phyloP scores from a whole-genome alignment of 2,329 filamentous ascomycete species.

The Pseudogymnoascus sp. region DNA sequence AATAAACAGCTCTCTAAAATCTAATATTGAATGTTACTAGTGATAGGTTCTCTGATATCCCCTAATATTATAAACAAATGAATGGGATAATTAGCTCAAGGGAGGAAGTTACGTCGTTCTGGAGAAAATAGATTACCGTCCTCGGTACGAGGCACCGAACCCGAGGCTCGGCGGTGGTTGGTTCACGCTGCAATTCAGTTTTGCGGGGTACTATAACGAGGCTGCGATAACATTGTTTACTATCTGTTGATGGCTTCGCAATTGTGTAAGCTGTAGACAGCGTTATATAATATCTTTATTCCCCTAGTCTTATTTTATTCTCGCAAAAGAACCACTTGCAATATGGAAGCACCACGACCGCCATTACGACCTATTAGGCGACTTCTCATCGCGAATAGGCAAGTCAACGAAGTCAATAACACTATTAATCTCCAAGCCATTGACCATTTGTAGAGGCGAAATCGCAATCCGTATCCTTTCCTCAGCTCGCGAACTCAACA shows the following conservation, averaged over 20 bases:
- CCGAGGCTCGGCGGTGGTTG: not conserved
- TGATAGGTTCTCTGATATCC: not conserved
- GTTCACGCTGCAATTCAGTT: not conserved
- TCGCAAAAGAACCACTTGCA: not conserved
- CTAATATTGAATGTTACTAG: not conserved
- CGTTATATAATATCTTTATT: not conserved
- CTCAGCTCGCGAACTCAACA: conserved; percentile 47
- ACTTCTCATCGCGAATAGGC: conserved; percentile 47
- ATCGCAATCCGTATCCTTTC: conserved; percentile 53
- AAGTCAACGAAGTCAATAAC: conserved; percentile 1
- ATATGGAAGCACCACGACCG: not conserved
- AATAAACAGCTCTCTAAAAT: not conserved
- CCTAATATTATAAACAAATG: not conserved
- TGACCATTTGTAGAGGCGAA: conserved; percentile 41
- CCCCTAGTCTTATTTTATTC: not conserved
- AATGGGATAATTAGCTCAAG: not conserved
- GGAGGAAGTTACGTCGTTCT: not conserved
- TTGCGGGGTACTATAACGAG: not conserved
- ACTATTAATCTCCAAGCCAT: not conserved
- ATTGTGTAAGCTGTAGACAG: not conserved
- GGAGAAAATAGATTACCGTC: not conserved
- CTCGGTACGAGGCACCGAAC: not conserved
- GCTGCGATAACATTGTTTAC: not conserved
- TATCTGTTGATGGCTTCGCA: not conserved
- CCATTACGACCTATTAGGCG: conserved; percentile 33